Percentiles rank a stretch among this genome's conserved stretches.
Conservation (phyloP, 495 filamentous ascomycete genomes). For the Penicillium diatomitis region DNA sequence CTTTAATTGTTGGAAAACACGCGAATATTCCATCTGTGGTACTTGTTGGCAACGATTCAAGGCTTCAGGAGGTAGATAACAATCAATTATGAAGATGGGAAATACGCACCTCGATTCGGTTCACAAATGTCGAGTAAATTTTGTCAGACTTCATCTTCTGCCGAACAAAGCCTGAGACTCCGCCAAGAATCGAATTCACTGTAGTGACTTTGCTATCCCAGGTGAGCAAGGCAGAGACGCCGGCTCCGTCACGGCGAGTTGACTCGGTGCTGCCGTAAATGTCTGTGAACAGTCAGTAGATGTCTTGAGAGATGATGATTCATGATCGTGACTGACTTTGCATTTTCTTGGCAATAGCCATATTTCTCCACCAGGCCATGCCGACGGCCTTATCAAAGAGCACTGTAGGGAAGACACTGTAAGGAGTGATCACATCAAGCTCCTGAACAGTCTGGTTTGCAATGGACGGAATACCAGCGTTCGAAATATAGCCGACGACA, state of each 20-base stretch:
- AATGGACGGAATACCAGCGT: constrained; percentile 23
- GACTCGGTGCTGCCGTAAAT: constrained; percentile 28
- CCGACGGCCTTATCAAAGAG: constrained; percentile 22
- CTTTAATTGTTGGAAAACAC: constrained; percentile 20
- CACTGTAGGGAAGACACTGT: constrained; percentile 22
- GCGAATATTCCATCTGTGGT: constrained; percentile 17
- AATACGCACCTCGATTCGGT: neutral
- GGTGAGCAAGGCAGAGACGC: constrained; percentile 20
- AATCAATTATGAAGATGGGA: too few species aligned
- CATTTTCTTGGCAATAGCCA: constrained; percentile 28
- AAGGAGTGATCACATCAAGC: constrained; percentile 25
- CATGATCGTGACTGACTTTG: constrained; percentile 15
- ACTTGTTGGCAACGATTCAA: too few species aligned
- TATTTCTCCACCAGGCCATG: constrained; percentile 31
- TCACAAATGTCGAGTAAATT: constrained; percentile 16
- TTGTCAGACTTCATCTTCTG: constrained; percentile 25
- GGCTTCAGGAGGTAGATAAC: too few species aligned
- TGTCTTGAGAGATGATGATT: neutral
- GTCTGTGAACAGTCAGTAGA: constrained; percentile 4
- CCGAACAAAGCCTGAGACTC: constrained; percentile 16
- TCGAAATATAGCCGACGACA: constrained; percentile 24
- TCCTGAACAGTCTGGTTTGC: constrained; percentile 23
- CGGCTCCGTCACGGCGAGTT: constrained; percentile 23
- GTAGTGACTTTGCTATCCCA: constrained; percentile 32
- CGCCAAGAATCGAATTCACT: constrained; percentile 22